A percentile compares a stretch with the other conserved stretches of the same genome.
phyloP scores from a whole-genome alignment of 768 basidiomycete species.

The Hypholoma sublateritium region DNA sequence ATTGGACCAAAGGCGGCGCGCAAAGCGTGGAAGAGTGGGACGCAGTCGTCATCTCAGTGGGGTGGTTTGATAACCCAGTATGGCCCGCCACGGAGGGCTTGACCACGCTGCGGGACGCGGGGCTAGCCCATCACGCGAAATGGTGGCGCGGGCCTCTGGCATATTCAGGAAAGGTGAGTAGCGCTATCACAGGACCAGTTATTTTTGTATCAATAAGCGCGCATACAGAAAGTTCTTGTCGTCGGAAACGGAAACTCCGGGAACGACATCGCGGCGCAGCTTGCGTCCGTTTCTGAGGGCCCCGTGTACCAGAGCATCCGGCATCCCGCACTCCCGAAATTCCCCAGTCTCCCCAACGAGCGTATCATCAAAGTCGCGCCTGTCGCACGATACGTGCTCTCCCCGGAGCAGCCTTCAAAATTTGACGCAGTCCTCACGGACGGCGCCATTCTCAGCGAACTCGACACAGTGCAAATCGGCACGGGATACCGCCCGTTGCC shows the following conservation, averaged over 20 bases:
- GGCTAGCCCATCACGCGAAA: conserved; percentile 41
- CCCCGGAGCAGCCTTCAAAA: conserved; percentile 15
- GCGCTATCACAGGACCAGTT: not conserved
- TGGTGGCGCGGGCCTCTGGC: conserved; percentile 38
- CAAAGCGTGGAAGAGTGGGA: conserved; percentile 44
- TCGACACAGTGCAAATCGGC: conserved; percentile 45
- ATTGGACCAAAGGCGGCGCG: conserved; percentile 30
- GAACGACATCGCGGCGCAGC: conserved; percentile 52
- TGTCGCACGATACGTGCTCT: conserved; percentile 31
- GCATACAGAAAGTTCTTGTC: conserved; percentile 41
- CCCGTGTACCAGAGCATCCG: conserved; percentile 51
- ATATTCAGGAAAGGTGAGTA: conserved; percentile 35
- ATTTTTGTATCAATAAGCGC: not conserved
- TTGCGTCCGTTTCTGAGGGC: conserved; percentile 32
- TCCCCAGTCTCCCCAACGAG: conserved; percentile 40
- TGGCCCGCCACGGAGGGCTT: conserved; percentile 46
- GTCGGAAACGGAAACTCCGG: conserved; percentile 53
- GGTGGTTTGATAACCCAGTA: conserved; percentile 45
- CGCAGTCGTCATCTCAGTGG: conserved; percentile 44
- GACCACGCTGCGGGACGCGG: conserved; percentile 31
- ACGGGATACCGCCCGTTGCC: conserved; percentile 47
- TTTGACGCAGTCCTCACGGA: conserved; percentile 37
- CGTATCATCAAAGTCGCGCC: conserved; percentile 44
- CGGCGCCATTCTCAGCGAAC: conserved; percentile 33
- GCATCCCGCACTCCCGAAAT: conserved; percentile 35